A percentile compares a stretch with the other conserved stretches of the same genome.
These are phyloP conservation scores for Mycocalia duriaeana DNA, from an alignment of 1,284 basidiomycete species.

Conservation along the genomic window DNA sequence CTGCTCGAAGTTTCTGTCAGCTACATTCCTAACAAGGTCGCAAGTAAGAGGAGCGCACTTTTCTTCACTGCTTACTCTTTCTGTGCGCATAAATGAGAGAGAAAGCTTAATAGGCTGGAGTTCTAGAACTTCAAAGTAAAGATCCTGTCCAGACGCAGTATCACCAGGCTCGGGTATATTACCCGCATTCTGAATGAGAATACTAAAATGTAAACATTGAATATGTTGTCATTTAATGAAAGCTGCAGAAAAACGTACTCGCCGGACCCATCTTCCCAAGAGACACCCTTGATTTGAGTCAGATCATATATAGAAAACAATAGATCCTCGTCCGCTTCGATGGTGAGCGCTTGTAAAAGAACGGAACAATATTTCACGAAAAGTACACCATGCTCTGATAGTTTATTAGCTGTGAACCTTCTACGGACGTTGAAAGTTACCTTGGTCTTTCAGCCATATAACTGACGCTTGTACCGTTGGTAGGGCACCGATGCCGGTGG, in stretches of 20 bases:
- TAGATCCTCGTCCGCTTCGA: constrained; percentile 97
- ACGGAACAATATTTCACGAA: constrained; percentile 98
- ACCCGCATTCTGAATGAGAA: constrained; percentile 73
- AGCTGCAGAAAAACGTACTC: constrained; percentile 69
- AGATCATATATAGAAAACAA: constrained; percentile 91
- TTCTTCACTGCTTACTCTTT: constrained; percentile 88
- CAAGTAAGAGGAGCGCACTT: constrained; percentile 48
- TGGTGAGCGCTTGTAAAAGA: constrained; percentile 89
- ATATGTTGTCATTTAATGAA: not conserved
- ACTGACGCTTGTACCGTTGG: constrained; percentile 90
- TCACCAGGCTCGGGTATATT: constrained; percentile 78
- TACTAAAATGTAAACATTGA: constrained; percentile 34
- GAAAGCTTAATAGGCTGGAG: constrained; percentile 92
- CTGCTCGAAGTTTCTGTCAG: constrained; percentile 37
- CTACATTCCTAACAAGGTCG: constrained; percentile 7
- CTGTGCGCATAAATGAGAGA: constrained; percentile 96
- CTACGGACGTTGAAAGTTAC: constrained; percentile 36
- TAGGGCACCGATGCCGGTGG: constrained; percentile 75
- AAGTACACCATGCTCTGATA: constrained; percentile 85
- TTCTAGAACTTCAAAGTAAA: constrained; percentile 98
- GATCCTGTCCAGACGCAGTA: constrained; percentile 63
- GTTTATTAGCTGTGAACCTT: constrained; percentile 1
- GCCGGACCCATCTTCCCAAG: constrained; percentile 75
- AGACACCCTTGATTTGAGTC: constrained; percentile 84
- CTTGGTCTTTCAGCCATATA: constrained; percentile 90